Evolutionary conservation across 208 protist species (phyloP).

Genomic region (Entamoeba histolytica): DNA sequence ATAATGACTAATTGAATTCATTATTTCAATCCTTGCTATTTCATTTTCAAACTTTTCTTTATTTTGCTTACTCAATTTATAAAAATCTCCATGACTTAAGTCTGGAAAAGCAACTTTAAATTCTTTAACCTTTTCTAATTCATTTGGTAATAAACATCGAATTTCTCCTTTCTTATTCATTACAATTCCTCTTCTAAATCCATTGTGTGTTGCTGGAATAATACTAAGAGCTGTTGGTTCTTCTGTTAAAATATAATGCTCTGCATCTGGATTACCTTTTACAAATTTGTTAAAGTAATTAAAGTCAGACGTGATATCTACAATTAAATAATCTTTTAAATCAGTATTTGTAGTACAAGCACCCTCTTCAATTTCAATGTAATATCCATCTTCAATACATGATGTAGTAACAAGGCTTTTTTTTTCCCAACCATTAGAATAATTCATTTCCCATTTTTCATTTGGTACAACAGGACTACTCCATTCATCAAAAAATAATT

Average conservation of each 20-base stretch:
- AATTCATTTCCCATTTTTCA: background rate
- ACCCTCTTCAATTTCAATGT: background rate
- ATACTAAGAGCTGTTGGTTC: background rate
- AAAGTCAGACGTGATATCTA: background rate
- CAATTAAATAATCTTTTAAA: background rate
- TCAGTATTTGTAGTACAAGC: background rate
- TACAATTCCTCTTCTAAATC: background rate
- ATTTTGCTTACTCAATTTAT: background rate
- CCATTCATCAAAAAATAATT: background rate
- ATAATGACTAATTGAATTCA: background rate
- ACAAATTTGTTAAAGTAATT: background rate
- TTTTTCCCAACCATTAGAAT: background rate
- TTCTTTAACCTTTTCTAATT: background rate
- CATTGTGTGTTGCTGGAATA: background rate
- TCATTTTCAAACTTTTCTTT: background rate
- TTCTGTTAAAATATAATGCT: background rate
- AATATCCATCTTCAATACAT: background rate
- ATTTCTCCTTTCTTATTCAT: background rate
- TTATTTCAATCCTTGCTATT: background rate
- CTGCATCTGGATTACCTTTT: background rate
- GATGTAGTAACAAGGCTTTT: background rate
- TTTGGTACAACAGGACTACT: background rate
- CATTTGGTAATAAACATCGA: background rate
- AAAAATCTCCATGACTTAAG: background rate
- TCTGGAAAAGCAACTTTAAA: background rate